Base-by-base conservation (phyloP, 164 flowering plant genomes). In the Platanus orientalis region DNA sequence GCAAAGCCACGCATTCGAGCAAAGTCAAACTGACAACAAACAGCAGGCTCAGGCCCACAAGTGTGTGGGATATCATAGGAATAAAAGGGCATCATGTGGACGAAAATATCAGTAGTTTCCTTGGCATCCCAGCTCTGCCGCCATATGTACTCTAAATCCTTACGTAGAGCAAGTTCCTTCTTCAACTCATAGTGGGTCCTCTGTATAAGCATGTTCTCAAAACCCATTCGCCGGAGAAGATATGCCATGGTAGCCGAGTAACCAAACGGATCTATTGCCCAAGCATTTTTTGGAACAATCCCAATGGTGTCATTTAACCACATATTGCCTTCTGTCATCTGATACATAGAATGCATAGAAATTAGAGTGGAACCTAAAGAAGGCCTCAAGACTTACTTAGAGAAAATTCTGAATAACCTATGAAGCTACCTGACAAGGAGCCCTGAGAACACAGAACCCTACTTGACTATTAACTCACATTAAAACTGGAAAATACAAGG, bases 191-290 rank as follows among this genome's bases (percentile, higher is more conserved):
- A 92, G 75, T 95, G 99, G 40, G 99, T 92, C 74, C 99, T 84
- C 54, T 95, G 99, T 39, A 92, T 95, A 66, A 95, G 92, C 99
- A 95, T 95, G 75, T 92, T 95, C 76, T 89, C 92, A 67, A 95
- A 95, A 54, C 97, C 99, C 97, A 95, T 95, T 24, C 97, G 92
- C 45, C 99, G 89, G 28, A 95, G 91, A 69, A 95, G 94, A 81
- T 95, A 95, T 50, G 99, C 96, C 99, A 95, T 95, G 32, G 99
- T 90, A 48, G 99, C 70, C 11, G 99, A 95, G 75, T 95, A 92
- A 61, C 99, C 99, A 80, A 95, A 92, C 42, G 99, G 99, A 78
- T 95, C 99, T 56, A 95, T 95, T 30, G 99, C 88, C 97, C 99
- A 95, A 40, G 99, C 83, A 76, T 95, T 95, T 75, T 85, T 92